Evolutionary conservation across 768 basidiomycete species (phyloP).

Genomic region (Pleurotus platypus): DNA sequence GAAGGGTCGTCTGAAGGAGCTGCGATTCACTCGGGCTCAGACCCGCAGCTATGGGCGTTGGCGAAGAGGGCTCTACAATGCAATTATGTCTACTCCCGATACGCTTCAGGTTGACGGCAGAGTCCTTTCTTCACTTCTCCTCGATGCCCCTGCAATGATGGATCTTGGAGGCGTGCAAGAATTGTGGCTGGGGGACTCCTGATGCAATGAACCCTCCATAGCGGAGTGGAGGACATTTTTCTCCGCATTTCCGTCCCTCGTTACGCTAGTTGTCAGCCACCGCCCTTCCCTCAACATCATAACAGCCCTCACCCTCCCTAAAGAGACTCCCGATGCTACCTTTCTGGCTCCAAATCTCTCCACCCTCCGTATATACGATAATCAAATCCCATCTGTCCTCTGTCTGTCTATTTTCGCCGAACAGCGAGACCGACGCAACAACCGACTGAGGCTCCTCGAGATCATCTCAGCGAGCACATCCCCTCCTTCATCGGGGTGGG

Average conservation of each 20-base stretch:
- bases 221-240: constrained; percentile 1
- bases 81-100: neutral
- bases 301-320: neutral
- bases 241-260: neutral
- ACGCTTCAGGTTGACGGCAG: neutral
- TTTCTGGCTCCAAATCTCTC: neutral
- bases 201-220: neutral
- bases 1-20: neutral
- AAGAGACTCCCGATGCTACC: neutral
- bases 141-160: neutral
- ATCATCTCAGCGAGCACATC: neutral
- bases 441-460: neutral
- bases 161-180: neutral
- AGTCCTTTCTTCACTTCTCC: neutral
- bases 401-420: neutral
- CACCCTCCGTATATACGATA: neutral
- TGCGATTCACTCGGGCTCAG: neutral
- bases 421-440: neutral
- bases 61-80: neutral
- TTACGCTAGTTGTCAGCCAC: neutral
- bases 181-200: neutral
- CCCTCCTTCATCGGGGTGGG: neutral
- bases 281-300: neutral
- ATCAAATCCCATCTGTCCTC: neutral
- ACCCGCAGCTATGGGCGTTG: neutral